These are phyloP conservation scores for Metschnikowia orientalis DNA, from an alignment of 805 yeast species.

Conservation along the genomic window DNA sequence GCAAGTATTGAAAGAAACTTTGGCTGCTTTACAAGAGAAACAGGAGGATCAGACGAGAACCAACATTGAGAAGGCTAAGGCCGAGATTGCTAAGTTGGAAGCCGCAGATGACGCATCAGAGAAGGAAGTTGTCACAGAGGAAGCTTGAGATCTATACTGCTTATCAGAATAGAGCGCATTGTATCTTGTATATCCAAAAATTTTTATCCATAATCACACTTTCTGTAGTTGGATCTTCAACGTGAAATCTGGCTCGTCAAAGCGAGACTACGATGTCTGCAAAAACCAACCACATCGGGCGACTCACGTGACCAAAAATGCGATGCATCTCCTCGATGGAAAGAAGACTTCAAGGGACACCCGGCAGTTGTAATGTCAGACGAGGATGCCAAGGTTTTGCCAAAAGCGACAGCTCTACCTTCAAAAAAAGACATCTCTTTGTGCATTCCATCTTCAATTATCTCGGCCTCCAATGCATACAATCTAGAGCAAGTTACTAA, in stretches of 20 bases:
- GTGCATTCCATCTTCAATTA: conserved; percentile 69
- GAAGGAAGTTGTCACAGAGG: conserved; percentile 41
- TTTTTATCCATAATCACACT: no score
- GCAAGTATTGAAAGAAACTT: conserved; percentile 66
- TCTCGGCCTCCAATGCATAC: conserved; percentile 50
- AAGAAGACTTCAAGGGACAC: no score
- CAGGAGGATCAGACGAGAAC: conserved; percentile 79
- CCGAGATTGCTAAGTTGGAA: conserved; percentile 66
- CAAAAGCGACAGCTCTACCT: conserved; percentile 28
- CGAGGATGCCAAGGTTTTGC: conserved; percentile 15
- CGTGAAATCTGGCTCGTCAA: no score
- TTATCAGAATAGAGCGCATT: no score
- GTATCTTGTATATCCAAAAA: no score
- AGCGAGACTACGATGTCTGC: no score
- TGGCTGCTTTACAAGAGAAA: conserved; percentile 59
- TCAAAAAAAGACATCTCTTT: conserved; percentile 40
- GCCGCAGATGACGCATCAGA: conserved; percentile 34
- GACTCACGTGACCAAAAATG: no score
- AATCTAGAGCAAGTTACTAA: conserved; percentile 72
- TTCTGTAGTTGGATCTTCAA: no score
- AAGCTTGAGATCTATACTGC: background rate
- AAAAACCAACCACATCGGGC: no score
- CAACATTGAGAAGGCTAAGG: conserved; percentile 72
- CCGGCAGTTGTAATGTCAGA: no score
- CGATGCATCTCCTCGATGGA: no score